A percentile compares a stretch with the other conserved stretches of the same genome.
phyloP scores from a whole-genome alignment of 192 early-diverging fungal species.

The Linnemannia hyalina region DNA sequence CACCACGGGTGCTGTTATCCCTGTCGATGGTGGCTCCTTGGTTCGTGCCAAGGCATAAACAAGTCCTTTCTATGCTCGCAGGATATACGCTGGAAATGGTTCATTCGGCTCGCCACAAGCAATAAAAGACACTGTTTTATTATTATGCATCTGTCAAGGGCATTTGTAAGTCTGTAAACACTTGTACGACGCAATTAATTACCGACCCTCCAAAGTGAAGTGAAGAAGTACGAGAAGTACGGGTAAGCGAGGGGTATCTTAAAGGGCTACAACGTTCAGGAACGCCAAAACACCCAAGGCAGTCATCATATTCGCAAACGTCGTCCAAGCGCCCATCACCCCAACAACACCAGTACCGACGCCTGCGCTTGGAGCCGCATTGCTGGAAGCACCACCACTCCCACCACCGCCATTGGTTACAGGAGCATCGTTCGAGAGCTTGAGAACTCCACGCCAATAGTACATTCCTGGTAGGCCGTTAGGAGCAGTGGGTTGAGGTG shows the following conservation, averaged over 20 bases:
- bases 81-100: background rate
- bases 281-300: conserved; percentile 18
- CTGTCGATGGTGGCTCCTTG: conserved; percentile 84
- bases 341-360: background rate
- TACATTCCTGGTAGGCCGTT: background rate
- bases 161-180: background rate
- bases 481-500: background rate
- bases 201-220: background rate
- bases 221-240: background rate
- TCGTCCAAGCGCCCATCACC: background rate
- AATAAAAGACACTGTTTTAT: background rate
- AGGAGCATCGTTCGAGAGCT: conserved; percentile 5
- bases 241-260: background rate
- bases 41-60: conserved; percentile 61
- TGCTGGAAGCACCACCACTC: background rate
- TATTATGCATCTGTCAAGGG: background rate
- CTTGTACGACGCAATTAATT: background rate
- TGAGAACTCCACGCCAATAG: conserved; percentile 16
- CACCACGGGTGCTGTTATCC: conserved; percentile 85
- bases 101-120: background rate
- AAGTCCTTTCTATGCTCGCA: background rate
- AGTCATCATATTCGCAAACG: conserved; percentile 10
- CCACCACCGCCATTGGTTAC: background rate
- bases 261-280: background rate
- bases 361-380: background rate